Conservation (phyloP, 495 filamentous ascomycete genomes). For the Pseudevernia furfuracea region DNA sequence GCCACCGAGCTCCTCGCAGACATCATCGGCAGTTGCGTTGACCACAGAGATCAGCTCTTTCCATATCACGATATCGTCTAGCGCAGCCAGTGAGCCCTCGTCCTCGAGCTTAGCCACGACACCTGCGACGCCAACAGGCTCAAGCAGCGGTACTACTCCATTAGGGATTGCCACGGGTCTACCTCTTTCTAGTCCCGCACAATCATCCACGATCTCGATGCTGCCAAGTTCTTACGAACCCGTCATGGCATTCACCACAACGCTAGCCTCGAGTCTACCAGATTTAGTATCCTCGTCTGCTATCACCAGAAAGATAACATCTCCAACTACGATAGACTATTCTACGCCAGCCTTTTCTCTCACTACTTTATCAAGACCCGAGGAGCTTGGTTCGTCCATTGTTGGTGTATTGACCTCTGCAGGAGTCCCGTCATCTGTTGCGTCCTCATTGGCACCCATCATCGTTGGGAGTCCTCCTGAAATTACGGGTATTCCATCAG, state of each 20-base stretch:
- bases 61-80: not conserved
- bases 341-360: not conserved
- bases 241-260: constrained; percentile 12
- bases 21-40: not conserved
- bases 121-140: not conserved
- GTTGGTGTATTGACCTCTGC: constrained; percentile 18
- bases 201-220: not conserved
- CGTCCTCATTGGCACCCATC: constrained; percentile 20
- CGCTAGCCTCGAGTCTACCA: constrained; percentile 16
- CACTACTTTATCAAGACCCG: constrained; percentile 6
- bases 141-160: not conserved
- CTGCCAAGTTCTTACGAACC: constrained; percentile 4
- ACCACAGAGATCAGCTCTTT: not conserved
- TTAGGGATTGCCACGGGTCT: not conserved
- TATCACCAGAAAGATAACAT: not conserved
- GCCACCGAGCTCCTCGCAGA: not conserved
- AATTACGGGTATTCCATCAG: constrained; percentile 1
- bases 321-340: not conserved
- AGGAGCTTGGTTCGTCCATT: constrained; percentile 20
- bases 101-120: not conserved
- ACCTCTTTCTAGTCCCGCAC: not conserved
- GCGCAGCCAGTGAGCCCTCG: not conserved
- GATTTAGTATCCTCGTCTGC: constrained; percentile 12
- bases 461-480: constrained; percentile 19
- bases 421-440: constrained; percentile 19